phyloP scores from a whole-genome alignment of 2,329 filamentous ascomycete species.

The Xylaria sp. region DNA sequence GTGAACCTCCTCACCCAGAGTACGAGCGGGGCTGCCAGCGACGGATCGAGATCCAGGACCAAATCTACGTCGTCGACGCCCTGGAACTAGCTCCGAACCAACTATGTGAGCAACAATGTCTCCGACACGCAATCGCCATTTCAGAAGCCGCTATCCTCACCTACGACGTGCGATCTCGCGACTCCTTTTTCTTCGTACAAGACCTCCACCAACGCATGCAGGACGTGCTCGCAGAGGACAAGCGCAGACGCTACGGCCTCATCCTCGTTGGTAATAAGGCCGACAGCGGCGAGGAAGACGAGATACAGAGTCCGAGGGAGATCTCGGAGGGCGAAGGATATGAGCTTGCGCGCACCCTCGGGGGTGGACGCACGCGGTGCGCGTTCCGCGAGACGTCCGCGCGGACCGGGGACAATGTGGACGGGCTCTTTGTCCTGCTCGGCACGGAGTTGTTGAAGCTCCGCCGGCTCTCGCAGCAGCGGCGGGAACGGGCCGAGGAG shows the following conservation, averaged over 20 bases:
- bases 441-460: slow-evolving; percentile 33
- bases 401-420: slow-evolving; percentile 34
- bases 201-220: slow-evolving; percentile 20
- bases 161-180: slow-evolving; percentile 28
- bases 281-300: slow-evolving; percentile 29
- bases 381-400: slow-evolving; percentile 35
- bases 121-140: slow-evolving; percentile 36
- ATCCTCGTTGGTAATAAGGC: slow-evolving; percentile 35
- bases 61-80: slow-evolving; percentile 34
- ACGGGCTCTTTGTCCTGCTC: slow-evolving; percentile 31
- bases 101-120: slow-evolving; percentile 30
- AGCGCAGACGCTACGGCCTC: slow-evolving; percentile 13
- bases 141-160: slow-evolving; percentile 37
- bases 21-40: slow-evolving; percentile 33
- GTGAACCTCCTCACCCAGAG: slow-evolving; percentile 22
- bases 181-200: slow-evolving; percentile 20
- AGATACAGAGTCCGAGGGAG: slow-evolving; percentile 21
- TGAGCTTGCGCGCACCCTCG: slow-evolving; percentile 22
- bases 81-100: slow-evolving; percentile 35
- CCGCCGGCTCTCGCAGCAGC: slow-evolving; percentile 25
- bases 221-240: slow-evolving; percentile 24
- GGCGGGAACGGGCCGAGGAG: slow-evolving; percentile 20
- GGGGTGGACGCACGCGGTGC: slow-evolving; percentile 18
- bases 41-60: slow-evolving; percentile 31
- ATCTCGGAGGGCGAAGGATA: slow-evolving; percentile 33